Evolutionary conservation across 495 filamentous ascomycete genomes (phyloP).

Genomic region (Penicillium paradoxum): DNA sequence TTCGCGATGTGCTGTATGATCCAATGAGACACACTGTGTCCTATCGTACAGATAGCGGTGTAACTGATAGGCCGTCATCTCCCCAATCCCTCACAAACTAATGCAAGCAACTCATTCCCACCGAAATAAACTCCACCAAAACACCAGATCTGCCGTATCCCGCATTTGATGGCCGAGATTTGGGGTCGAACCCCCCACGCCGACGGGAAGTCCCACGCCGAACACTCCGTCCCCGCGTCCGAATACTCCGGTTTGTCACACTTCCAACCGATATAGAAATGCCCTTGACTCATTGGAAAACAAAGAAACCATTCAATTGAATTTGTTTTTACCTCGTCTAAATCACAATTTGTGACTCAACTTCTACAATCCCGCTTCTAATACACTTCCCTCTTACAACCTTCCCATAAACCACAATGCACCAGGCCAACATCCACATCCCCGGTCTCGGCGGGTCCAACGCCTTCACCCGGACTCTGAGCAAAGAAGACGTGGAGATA

Average conservation of each 20-base stretch:
- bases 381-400: neutral
- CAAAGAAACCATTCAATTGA: neutral
- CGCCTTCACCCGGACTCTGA: conserved; percentile 11
- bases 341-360: no score
- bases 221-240: conserved; percentile 4
- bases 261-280: neutral
- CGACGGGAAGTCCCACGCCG: neutral
- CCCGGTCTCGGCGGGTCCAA: conserved; percentile 1
- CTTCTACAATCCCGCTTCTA: no score
- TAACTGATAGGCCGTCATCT: no score
- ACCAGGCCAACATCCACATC: conserved; percentile 4
- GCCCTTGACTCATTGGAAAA: neutral
- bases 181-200: neutral
- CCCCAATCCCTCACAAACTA: neutral
- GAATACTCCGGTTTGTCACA: conserved; percentile 6
- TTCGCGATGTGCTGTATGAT: no score
- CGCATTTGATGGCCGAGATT: neutral
- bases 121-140: neutral
- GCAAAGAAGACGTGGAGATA: conserved; percentile 15
- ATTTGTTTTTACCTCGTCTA: neutral
- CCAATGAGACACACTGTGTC: no score
- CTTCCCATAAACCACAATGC: neutral
- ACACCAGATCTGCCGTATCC: no score
- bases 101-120: no score
- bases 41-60: no score